Percentiles rank a stretch among this genome's conserved stretches.
Conservation (phyloP, 208 protist genomes). For the Leishmania tropica region DNA sequence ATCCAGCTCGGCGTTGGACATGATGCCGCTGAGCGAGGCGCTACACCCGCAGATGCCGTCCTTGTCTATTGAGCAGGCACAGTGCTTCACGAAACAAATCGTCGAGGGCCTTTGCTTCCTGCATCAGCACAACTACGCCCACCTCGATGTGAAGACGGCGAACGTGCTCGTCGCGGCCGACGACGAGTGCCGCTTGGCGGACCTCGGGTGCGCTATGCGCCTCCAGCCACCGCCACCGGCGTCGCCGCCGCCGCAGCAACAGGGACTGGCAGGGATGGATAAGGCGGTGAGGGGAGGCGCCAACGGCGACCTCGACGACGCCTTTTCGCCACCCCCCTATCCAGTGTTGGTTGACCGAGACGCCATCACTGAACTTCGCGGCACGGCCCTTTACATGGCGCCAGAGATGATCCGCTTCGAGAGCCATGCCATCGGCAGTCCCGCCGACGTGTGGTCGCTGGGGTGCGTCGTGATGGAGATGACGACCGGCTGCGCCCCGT, state of each 20-base stretch:
- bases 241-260: background rate
- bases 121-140: conserved; percentile 83
- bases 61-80: conserved; percentile 68
- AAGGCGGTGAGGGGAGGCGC: background rate
- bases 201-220: conserved; percentile 92
- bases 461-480: conserved; percentile 89
- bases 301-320: conserved; percentile 1
- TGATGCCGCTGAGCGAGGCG: conserved; percentile 32
- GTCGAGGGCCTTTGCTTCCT: conserved; percentile 81
- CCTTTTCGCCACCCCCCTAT: conserved; percentile 28
- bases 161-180: conserved; percentile 85
- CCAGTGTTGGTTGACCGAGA: conserved; percentile 59
- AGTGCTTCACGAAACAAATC: conserved; percentile 72
- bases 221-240: conserved; percentile 31
- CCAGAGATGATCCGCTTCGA: conserved; percentile 87
- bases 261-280: background rate
- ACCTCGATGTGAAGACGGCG: conserved; percentile 91
- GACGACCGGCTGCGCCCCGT: conserved; percentile 69
- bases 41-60: conserved; percentile 47
- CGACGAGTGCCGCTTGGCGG: conserved; percentile 86
- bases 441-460: conserved; percentile 84
- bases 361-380: conserved; percentile 78
- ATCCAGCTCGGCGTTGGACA: conserved; percentile 29
- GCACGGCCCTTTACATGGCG: conserved; percentile 86
- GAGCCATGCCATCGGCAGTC: conserved; percentile 49